A percentile compares a stretch with the other conserved stretches of the same genome.
Evolutionary conservation across 2,329 filamentous ascomycete species (phyloP).

Genomic region (Pyrenochaeta sp.): DNA sequence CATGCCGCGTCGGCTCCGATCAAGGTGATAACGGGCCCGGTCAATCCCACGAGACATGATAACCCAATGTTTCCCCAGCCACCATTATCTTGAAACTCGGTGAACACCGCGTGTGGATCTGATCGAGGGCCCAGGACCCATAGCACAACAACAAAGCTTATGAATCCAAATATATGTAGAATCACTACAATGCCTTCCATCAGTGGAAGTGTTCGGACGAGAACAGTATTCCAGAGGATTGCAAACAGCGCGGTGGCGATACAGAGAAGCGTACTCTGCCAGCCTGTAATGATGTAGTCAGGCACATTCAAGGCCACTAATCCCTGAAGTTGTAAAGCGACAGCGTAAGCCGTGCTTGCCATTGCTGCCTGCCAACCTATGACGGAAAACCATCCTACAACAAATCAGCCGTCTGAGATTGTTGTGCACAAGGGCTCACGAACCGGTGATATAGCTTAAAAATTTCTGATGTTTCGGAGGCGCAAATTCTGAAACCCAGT

Average conservation of each 20-base stretch:
- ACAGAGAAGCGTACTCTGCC: conserved; percentile 56
- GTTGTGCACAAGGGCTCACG: conserved; percentile 36
- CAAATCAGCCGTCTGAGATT: not conserved
- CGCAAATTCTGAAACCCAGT: conserved; percentile 45
- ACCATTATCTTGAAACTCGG: conserved; percentile 55
- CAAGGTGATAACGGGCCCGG: conserved; percentile 40
- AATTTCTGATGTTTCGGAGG: conserved; percentile 48
- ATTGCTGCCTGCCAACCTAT: conserved; percentile 47
- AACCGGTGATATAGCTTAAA: conserved; percentile 38
- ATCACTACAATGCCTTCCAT: conserved; percentile 46
- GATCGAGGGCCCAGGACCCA: conserved; percentile 40
- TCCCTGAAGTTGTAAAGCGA: conserved; percentile 45
- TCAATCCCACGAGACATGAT: conserved; percentile 52
- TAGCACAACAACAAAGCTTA: conserved; percentile 54
- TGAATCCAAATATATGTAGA: conserved; percentile 60
- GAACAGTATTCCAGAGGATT: conserved; percentile 45
- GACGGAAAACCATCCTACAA: conserved; percentile 49
- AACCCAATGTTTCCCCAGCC: conserved; percentile 52
- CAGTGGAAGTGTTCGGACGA: conserved; percentile 49
- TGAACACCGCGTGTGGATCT: conserved; percentile 51
- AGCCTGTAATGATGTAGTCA: conserved; percentile 49
- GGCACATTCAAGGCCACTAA: conserved; percentile 49
- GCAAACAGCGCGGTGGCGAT: conserved; percentile 33
- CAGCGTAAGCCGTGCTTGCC: conserved; percentile 27
- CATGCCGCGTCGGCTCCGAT: conserved; percentile 43